phyloP scores from a whole-genome alignment of 2,329 filamentous ascomycete species.

The Aspergillus sp. region DNA sequence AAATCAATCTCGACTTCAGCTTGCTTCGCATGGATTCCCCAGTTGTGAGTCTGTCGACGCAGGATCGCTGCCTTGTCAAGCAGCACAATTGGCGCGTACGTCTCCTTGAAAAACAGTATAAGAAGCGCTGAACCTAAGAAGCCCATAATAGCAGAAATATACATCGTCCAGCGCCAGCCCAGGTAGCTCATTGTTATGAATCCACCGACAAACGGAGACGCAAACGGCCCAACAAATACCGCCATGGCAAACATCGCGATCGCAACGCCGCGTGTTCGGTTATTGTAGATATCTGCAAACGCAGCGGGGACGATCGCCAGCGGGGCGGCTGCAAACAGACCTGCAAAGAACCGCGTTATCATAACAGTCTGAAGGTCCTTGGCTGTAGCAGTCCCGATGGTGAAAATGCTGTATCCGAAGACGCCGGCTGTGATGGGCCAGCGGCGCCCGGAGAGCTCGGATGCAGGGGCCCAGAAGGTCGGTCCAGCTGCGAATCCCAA shows the following conservation, averaged over 20 bases:
- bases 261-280: too few relatives aligned
- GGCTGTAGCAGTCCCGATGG: too few relatives aligned
- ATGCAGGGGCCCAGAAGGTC: background rate
- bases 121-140: background rate
- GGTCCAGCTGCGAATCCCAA: too few relatives aligned
- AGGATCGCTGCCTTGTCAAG: background rate
- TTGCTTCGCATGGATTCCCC: constrained; percentile 6
- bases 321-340: background rate
- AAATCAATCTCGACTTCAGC: constrained; percentile 3
- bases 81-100: constrained; percentile 1
- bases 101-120: constrained; percentile 1
- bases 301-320: too few relatives aligned
- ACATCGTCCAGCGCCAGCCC: constrained; percentile 9
- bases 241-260: too few relatives aligned
- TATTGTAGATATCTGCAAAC: too few relatives aligned
- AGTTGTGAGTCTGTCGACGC: constrained; percentile 2
- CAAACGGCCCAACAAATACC: too few relatives aligned
- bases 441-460: constrained; percentile 1
- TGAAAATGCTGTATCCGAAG: too few relatives aligned
- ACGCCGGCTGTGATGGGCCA: too few relatives aligned
- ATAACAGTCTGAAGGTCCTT: background rate
- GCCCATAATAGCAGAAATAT: constrained; percentile 1
- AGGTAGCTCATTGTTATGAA: constrained; percentile 7
- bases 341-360: constrained; percentile 8
- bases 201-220: constrained; percentile 1